These are phyloP conservation scores for Borovskyia barvae DNA, from an alignment of 208 protist species.

Conservation along the genomic window DNA sequence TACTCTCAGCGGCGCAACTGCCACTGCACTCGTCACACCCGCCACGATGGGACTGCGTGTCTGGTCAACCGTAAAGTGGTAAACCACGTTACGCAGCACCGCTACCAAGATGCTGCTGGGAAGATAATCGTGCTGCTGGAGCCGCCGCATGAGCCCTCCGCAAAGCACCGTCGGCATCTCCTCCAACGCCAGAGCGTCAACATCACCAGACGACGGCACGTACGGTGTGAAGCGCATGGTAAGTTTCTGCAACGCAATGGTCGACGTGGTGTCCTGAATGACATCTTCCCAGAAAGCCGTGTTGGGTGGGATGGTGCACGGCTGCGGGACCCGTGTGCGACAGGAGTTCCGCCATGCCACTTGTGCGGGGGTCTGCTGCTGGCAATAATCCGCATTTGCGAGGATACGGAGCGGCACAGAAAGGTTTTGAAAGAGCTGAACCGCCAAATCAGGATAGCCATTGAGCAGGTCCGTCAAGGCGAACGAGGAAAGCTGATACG, in stretches of 20 bases:
- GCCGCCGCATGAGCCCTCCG: slow-evolving; percentile 11
- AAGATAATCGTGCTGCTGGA: slow-evolving; percentile 38
- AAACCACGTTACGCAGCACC: slow-evolving; percentile 56
- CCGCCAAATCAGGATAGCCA: slow-evolving; percentile 64
- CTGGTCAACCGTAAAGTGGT: slow-evolving; percentile 43
- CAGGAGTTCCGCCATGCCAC: slow-evolving; percentile 45
- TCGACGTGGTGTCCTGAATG: slow-evolving; percentile 60
- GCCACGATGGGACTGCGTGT: slow-evolving; percentile 32
- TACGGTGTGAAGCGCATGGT: slow-evolving; percentile 57
- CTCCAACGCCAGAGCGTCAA: slow-evolving; percentile 15
- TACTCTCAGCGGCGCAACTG: slow-evolving; percentile 57
- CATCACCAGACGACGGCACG: slow-evolving; percentile 9
- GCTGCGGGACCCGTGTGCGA: slow-evolving; percentile 44
- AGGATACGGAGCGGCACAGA: slow-evolving; percentile 69
- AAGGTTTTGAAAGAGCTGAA: slow-evolving; percentile 79
- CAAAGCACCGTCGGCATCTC: slow-evolving; percentile 18
- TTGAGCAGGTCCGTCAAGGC: slow-evolving; percentile 74
- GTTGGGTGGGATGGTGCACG: slow-evolving; percentile 23
- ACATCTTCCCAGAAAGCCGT: slow-evolving; percentile 60
- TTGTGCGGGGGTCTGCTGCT: slow-evolving; percentile 36
- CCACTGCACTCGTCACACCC: slow-evolving; percentile 32
- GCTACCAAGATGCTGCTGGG: slow-evolving; percentile 24
- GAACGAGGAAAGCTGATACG: slow-evolving; percentile 73
- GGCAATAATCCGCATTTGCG: slow-evolving; percentile 56
- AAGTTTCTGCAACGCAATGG: slow-evolving; percentile 42